Base-by-base conservation (phyloP, 2,329 filamentous ascomycete species). In the Xylaria sp. region DNA sequence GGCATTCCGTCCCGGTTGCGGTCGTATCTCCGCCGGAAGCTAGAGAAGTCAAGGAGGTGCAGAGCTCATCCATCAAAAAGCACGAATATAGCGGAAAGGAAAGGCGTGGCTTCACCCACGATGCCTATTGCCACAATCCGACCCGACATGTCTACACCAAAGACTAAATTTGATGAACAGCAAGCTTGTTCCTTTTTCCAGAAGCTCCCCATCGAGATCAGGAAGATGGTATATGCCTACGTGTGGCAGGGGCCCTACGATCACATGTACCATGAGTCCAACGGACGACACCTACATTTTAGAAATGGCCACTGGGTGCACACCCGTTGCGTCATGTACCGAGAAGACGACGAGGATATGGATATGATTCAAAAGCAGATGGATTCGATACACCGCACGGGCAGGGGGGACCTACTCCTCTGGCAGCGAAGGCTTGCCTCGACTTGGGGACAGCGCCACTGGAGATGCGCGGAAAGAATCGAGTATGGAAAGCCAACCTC, bases 151-250 rank as follows among this genome's bases (percentile, higher is more conserved):
- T n/a, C 62, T 29, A 25, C 25, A 9, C 27, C 44, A 10, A 57
- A 40, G 37, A 55, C 25, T n/a, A 53, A 18, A 23, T 63, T 71
- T 50, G 66, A 75, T 44, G 64, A 71, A 37, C 76, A 78, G 51
- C 63, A 70, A 25, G 29, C 68, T 16, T 76, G 76, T 68, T 55
- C 69, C 1, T 78, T 81, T 65, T 78, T 80, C 63, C 75, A 73
- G 55, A 73, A 72, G 32, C 71, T 81, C 1, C 79, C 80, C 9
- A 68, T 75, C 9, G 79, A 81, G 69, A 74, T 81, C 6, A 76
- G 80, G 21, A 76, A 73, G 57, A 75, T 75, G 69, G 75, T 81
- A 55, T 78, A 78, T 59, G 64, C 67, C 37, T 72, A 76, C 35
- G 69, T 76, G 47, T 78, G 75, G 75, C 54, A 42, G 9, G 71